phyloP scores from a whole-genome alignment of 2,329 filamentous ascomycete species.

The Aspergillus pseudoterreus region DNA sequence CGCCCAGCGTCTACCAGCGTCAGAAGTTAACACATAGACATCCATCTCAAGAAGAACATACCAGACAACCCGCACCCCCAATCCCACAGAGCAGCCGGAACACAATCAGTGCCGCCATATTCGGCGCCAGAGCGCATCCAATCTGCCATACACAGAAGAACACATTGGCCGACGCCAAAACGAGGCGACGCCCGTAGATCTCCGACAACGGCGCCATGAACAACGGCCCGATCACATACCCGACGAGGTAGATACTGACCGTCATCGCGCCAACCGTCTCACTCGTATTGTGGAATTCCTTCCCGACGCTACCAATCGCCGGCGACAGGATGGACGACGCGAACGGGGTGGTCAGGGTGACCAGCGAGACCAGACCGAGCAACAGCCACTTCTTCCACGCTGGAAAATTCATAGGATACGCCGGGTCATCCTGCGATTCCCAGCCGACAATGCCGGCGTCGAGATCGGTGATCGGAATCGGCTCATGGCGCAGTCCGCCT shows the following conservation, averaged over 20 bases:
- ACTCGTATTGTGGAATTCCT: background rate
- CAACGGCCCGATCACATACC: slow-evolving; percentile 46
- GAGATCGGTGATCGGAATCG: slow-evolving; percentile 3
- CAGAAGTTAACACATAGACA: background rate
- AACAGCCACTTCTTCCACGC: slow-evolving; percentile 6
- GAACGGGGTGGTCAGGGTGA: slow-evolving; percentile 4
- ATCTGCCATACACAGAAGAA: slow-evolving; percentile 27
- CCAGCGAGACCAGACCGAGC: slow-evolving; percentile 1
- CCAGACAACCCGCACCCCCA: slow-evolving; percentile 4
- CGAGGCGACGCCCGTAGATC: slow-evolving; percentile 53
- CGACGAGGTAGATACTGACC: slow-evolving; percentile 5
- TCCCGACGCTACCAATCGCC: background rate
- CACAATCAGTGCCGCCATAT: slow-evolving; percentile 6
- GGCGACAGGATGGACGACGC: slow-evolving; percentile 4
- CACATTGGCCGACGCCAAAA: slow-evolving; percentile 46
- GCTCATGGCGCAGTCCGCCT: slow-evolving; percentile 3
- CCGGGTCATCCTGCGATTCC: slow-evolving; percentile 5
- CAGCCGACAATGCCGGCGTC: slow-evolving; percentile 2
- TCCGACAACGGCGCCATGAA: slow-evolving; percentile 63
- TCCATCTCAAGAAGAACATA: background rate
- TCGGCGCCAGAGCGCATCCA: slow-evolving; percentile 8
- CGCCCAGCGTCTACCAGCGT: slow-evolving; percentile 4
- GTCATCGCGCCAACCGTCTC: background rate
- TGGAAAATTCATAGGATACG: slow-evolving; percentile 4
- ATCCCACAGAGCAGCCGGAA: slow-evolving; percentile 8